phyloP scores from a whole-genome alignment of 352 stramenopile genomes.

The Thalassiosira delicatula region DNA sequence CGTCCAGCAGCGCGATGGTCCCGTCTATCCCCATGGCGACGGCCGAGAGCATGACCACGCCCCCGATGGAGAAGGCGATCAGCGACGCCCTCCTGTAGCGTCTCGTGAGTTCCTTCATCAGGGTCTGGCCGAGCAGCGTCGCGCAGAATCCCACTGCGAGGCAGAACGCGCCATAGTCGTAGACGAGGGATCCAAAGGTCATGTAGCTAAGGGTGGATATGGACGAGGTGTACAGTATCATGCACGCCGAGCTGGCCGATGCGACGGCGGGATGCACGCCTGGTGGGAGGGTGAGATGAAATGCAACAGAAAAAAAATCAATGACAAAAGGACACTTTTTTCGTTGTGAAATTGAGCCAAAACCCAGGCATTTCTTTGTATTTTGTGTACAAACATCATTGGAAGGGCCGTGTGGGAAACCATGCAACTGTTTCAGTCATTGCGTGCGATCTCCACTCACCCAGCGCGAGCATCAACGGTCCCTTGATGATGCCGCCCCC shows the following conservation, averaged over 20 bases:
- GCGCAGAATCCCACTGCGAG: constrained; percentile 91
- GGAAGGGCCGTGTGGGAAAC: too few species aligned
- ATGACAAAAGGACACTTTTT: too few species aligned
- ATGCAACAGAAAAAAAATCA: too few species aligned
- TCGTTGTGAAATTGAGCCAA: too few species aligned
- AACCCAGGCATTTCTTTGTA: too few species aligned
- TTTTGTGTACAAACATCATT: too few species aligned
- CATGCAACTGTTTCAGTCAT: too few species aligned
- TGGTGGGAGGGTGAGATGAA: too few species aligned
- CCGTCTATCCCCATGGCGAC: constrained; percentile 86
- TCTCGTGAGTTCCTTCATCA: constrained; percentile 90
- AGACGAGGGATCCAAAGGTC: constrained; percentile 90
- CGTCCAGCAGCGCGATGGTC: too few species aligned
- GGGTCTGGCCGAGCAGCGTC: constrained; percentile 90
- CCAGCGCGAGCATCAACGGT: constrained; percentile 97
- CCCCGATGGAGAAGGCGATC: constrained; percentile 87
- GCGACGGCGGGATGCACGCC: constrained; percentile 88
- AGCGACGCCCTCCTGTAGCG: constrained; percentile 87
- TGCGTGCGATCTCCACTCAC: too few species aligned
- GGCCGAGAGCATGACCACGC: constrained; percentile 81
- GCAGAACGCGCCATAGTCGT: constrained; percentile 90
- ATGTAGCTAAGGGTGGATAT: constrained; percentile 96
- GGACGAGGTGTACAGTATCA: constrained; percentile 90
- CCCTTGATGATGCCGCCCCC: constrained; percentile 97
- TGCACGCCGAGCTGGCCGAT: constrained; percentile 90